phyloP scores from a whole-genome alignment of 2,329 filamentous ascomycete species.

The Phialemoniopsis sp. region DNA sequence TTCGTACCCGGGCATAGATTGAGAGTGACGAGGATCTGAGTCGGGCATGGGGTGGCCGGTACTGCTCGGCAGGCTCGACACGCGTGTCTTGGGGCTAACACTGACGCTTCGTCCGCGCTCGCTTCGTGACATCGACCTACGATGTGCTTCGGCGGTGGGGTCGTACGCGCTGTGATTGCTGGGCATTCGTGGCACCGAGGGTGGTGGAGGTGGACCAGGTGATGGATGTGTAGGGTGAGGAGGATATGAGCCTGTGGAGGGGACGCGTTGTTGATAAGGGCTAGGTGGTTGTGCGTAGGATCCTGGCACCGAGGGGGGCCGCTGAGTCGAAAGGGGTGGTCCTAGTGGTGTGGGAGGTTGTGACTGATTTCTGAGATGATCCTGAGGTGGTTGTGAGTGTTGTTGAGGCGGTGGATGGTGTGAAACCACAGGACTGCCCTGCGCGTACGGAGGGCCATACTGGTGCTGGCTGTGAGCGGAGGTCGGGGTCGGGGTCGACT shows the following conservation, averaged over 20 bases:
- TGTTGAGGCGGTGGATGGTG: constrained; percentile 35
- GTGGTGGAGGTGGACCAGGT: constrained; percentile 26
- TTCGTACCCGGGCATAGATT: constrained; percentile 18
- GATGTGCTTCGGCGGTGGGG: constrained; percentile 28
- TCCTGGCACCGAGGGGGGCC: constrained; percentile 24
- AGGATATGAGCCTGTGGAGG: constrained; percentile 26
- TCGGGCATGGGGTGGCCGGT: constrained; percentile 24
- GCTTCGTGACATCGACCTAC: constrained; percentile 48
- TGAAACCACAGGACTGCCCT: constrained; percentile 47
- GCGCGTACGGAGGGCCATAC: constrained; percentile 44
- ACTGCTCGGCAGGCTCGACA: constrained; percentile 47
- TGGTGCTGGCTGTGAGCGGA: constrained; percentile 56
- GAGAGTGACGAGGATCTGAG: constrained; percentile 13
- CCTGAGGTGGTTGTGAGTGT: constrained; percentile 31
- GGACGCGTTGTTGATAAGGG: constrained; percentile 53
- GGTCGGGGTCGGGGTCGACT: constrained; percentile 58
- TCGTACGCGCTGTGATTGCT: constrained; percentile 41
- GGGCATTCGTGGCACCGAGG: constrained; percentile 33
- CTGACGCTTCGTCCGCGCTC: constrained; percentile 70
- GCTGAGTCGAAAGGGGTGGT: constrained; percentile 38
- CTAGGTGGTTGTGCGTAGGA: constrained; percentile 49
- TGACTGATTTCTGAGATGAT: constrained; percentile 43
- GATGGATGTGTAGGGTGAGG: constrained; percentile 25
- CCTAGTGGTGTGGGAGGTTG: constrained; percentile 52
- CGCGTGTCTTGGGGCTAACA: constrained; percentile 73